Percentiles rank a stretch among this genome's conserved stretches.
These are phyloP conservation scores for Dioscorea zingiberensis DNA, from an alignment of 106 monocot species.

Conservation along the genomic window DNA sequence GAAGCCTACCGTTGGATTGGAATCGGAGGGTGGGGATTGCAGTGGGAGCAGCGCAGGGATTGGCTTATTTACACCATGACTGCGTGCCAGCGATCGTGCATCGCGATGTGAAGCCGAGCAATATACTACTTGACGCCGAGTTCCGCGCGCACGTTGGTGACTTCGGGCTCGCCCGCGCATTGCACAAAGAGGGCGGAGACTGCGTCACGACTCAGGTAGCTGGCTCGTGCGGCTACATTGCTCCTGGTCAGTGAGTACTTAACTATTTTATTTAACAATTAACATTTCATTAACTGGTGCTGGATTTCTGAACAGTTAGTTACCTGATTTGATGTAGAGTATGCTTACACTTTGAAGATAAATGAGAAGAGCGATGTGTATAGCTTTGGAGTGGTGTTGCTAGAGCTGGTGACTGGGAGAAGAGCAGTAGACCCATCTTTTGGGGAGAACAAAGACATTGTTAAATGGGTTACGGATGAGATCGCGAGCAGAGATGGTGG, in stretches of 20 bases:
- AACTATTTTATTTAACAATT: too few relatives aligned
- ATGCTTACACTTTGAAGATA: conserved; percentile 54
- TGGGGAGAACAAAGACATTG: conserved; percentile 41
- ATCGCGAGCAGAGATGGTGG: background rate
- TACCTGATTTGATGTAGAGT: conserved; percentile 31
- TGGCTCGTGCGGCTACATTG: conserved; percentile 61
- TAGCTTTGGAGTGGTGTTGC: conserved; percentile 46
- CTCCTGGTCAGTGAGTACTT: conserved; percentile 44
- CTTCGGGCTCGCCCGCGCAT: conserved; percentile 33
- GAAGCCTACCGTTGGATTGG: conserved; percentile 36
- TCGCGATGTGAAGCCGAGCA: conserved; percentile 49
- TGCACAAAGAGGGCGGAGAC: background rate
- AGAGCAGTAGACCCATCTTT: conserved; percentile 35
- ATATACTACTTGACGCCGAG: conserved; percentile 51
- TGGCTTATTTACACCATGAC: conserved; percentile 61
- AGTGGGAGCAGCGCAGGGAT: conserved; percentile 37
- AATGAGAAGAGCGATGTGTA: conserved; percentile 60
- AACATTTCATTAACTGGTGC: too few relatives aligned
- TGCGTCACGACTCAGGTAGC: conserved; percentile 21
- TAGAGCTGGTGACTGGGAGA: conserved; percentile 55
- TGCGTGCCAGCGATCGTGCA: conserved; percentile 47
- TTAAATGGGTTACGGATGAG: conserved; percentile 32
- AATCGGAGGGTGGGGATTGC: conserved; percentile 36
- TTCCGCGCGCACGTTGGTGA: conserved; percentile 39
- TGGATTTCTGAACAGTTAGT: too few relatives aligned